Evolutionary conservation across 192 early-diverging fungal genomes (phyloP).

Genomic region (Coemansia aciculifera): DNA sequence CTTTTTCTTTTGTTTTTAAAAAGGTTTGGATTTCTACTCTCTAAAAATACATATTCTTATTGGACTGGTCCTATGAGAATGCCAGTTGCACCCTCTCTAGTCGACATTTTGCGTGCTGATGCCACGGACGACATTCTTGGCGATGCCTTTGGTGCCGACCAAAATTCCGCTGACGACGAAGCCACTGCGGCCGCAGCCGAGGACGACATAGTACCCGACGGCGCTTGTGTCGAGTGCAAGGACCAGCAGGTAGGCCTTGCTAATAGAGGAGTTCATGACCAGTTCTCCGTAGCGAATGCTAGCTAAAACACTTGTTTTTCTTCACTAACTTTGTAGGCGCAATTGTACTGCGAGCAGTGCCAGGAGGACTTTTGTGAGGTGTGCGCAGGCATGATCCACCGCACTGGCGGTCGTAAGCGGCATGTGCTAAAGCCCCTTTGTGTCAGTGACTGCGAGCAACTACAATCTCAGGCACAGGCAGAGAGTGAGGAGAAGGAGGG

Average conservation of each 20-base stretch:
- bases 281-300: neutral
- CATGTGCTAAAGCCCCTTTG: constrained; percentile 57
- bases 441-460: constrained; percentile 14
- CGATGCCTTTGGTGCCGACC: constrained; percentile 13
- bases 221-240: constrained; percentile 89
- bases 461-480: constrained; percentile 11
- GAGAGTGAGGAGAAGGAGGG: neutral
- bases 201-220: constrained; percentile 57
- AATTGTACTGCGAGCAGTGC: constrained; percentile 75
- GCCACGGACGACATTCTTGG: constrained; percentile 25
- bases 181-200: neutral
- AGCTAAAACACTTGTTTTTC: neutral
- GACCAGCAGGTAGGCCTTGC: constrained; percentile 61
- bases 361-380: constrained; percentile 89
- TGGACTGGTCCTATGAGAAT: constrained; percentile 24
- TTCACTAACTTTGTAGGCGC: constrained; percentile 26
- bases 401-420: constrained; percentile 68
- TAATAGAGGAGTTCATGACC: neutral
- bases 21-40: neutral
- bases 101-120: constrained; percentile 43
- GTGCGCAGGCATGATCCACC: constrained; percentile 83
- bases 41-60: neutral
- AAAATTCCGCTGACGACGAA: constrained; percentile 6
- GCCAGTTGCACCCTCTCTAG: constrained; percentile 42
- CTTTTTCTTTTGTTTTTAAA: too few species aligned